Conservation (phyloP, 495 filamentous ascomycete genomes). For the Talaromyces trachyspermus region DNA sequence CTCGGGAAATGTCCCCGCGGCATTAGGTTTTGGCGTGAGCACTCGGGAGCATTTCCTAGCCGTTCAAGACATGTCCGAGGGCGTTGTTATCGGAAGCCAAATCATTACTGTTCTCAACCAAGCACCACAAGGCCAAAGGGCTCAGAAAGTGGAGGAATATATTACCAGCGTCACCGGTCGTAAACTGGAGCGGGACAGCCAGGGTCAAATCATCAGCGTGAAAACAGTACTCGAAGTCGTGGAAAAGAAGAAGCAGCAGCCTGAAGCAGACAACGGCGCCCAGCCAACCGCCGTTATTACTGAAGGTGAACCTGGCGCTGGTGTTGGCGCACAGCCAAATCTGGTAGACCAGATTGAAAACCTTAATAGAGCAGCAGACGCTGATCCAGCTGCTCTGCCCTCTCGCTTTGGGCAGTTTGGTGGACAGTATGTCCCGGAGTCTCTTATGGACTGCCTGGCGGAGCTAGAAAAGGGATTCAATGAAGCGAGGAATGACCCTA, state of each 20-base stretch:
- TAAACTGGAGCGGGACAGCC: conserved; percentile 31
- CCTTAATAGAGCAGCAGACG: conserved; percentile 51
- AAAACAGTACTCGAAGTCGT: conserved; percentile 51
- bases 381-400: conserved; percentile 52
- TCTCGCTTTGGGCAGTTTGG: conserved; percentile 94
- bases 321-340: conserved; percentile 35
- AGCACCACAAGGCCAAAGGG: conserved; percentile 59
- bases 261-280: conserved; percentile 14
- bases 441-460: conserved; percentile 90
- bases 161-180: conserved; percentile 73
- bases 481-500: conserved; percentile 70
- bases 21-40: conserved; percentile 92
- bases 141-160: conserved; percentile 77
- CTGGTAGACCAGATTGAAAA: conserved; percentile 68
- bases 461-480: conserved; percentile 93
- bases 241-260: conserved; percentile 37
- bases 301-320: conserved; percentile 47
- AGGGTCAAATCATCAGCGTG: conserved; percentile 26
- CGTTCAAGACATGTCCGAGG: conserved; percentile 77
- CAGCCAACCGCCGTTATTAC: conserved; percentile 51
- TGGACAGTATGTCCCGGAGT: conserved; percentile 98
- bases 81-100: conserved; percentile 95
- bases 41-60: conserved; percentile 89
- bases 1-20: conserved; percentile 83
- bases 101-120: conserved; percentile 74